Evolutionary conservation across 2,329 filamentous ascomycete species (phyloP).

Genomic region (Cladorrhinum sp.): DNA sequence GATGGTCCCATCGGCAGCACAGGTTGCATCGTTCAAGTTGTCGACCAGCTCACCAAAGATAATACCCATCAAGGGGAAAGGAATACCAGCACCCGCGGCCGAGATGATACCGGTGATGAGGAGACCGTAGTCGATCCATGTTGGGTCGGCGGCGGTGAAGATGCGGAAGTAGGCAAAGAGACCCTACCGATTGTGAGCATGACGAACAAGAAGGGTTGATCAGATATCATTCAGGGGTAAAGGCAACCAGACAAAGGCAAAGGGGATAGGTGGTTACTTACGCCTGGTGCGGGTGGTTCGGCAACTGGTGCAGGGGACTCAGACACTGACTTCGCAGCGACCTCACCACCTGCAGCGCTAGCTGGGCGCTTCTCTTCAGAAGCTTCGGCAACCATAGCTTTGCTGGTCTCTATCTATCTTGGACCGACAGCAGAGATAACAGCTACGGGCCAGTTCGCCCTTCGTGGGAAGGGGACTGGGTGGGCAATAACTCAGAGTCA

Average conservation of each 20-base stretch:
- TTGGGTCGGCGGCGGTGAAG: slow-evolving; percentile 29
- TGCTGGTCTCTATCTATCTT: neutral
- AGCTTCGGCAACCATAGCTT: slow-evolving; percentile 4
- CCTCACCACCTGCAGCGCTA: slow-evolving; percentile 5
- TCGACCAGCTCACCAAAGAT: slow-evolving; percentile 55
- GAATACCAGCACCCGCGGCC: slow-evolving; percentile 50
- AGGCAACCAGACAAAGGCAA: neutral
- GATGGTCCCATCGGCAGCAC: slow-evolving; percentile 29
- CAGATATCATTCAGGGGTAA: slow-evolving; percentile 1
- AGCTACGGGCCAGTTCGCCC: neutral
- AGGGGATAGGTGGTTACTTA: slow-evolving; percentile 1
- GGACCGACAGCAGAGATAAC: neutral
- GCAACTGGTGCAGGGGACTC: slow-evolving; percentile 4
- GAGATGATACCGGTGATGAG: slow-evolving; percentile 40
- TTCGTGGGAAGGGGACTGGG: neutral
- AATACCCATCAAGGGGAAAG: slow-evolving; percentile 54
- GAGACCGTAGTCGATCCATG: slow-evolving; percentile 32
- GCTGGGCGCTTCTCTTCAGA: slow-evolving; percentile 13
- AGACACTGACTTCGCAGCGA: slow-evolving; percentile 2
- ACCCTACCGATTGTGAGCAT: slow-evolving; percentile 5
- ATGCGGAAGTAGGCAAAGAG: slow-evolving; percentile 30
- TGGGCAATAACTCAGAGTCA: neutral
- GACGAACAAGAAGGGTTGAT: too few species aligned
- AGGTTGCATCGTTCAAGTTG: slow-evolving; percentile 48
- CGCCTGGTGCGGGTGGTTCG: slow-evolving; percentile 1